Percentiles rank a stretch among this genome's conserved stretches.
Conservation (phyloP, 1,139 yeast genomes). For the Geotrichum bryndzae region DNA sequence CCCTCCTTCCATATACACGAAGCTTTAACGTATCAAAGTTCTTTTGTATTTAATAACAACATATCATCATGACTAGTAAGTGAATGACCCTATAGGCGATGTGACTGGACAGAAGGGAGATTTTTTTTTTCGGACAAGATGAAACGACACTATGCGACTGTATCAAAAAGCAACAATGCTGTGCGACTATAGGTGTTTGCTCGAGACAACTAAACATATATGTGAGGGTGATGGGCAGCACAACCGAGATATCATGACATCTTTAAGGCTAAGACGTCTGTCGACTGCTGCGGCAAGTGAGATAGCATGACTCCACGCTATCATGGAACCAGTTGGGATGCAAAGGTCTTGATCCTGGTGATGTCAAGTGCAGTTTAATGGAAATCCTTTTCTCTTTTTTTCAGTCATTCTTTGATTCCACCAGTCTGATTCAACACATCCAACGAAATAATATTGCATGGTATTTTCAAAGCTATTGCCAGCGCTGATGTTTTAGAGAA, state of each 20-base stretch:
- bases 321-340: not conserved
- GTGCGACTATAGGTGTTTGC: not conserved
- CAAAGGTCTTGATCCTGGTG: not conserved
- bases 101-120: not conserved
- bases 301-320: not conserved
- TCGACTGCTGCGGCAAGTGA: not conserved
- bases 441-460: not conserved
- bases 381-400: not conserved
- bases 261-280: not conserved
- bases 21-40: not conserved
- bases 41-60: slow-evolving; percentile 15
- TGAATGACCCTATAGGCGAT: not conserved
- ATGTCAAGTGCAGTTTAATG: not conserved
- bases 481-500: not conserved
- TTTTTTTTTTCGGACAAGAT: not conserved
- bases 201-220: not conserved
- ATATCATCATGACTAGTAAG: slow-evolving; percentile 21
- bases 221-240: not conserved
- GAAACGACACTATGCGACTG: not conserved
- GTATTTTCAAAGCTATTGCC: not conserved
- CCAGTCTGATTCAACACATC: not conserved
- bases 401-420: not conserved
- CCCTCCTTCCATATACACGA: not conserved
- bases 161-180: not conserved
- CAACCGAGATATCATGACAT: not conserved